These are phyloP conservation scores for Citrus maxima DNA, from an alignment of 345 rosid species.

Conservation along the genomic window DNA sequence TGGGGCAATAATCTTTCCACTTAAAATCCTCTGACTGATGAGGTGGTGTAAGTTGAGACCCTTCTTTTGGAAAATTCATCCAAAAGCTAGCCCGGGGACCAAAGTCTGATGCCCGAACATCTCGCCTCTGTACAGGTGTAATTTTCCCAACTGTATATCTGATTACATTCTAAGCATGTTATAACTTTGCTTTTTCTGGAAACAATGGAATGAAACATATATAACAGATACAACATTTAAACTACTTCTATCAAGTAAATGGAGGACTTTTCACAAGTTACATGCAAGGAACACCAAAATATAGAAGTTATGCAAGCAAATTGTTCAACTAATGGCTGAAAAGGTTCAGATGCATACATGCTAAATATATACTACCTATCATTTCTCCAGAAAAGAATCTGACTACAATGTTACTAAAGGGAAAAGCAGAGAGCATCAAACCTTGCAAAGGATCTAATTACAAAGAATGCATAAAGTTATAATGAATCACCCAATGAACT, in stretches of 20 bases:
- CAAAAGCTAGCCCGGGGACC: constrained; percentile 96
- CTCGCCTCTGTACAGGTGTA: constrained; percentile 88
- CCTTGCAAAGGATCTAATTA: background rate
- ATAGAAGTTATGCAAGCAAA: background rate
- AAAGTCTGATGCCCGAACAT: constrained; percentile 86
- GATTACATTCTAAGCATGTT: constrained; percentile 23
- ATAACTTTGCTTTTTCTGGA: constrained; percentile 1
- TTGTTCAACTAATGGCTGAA: background rate
- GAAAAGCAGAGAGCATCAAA: background rate
- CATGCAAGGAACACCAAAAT: background rate
- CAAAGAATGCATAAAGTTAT: background rate
- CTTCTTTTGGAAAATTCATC: constrained; percentile 93
- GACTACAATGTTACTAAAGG: background rate
- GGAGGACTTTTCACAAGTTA: background rate
- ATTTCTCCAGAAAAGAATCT: background rate
- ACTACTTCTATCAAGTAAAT: constrained; percentile 1
- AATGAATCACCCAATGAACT: background rate
- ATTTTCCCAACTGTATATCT: constrained; percentile 98
- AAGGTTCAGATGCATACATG: background rate
- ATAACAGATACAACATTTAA: background rate
- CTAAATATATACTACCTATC: background rate
- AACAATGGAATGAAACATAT: background rate
- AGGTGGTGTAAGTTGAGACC: constrained; percentile 87
- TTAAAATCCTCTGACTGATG: constrained; percentile 92
- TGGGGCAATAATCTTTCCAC: constrained; percentile 99